These are phyloP conservation scores for Chrysophaeum taylorii DNA, from an alignment of 352 stramenopile genomes.

Conservation along the genomic window DNA sequence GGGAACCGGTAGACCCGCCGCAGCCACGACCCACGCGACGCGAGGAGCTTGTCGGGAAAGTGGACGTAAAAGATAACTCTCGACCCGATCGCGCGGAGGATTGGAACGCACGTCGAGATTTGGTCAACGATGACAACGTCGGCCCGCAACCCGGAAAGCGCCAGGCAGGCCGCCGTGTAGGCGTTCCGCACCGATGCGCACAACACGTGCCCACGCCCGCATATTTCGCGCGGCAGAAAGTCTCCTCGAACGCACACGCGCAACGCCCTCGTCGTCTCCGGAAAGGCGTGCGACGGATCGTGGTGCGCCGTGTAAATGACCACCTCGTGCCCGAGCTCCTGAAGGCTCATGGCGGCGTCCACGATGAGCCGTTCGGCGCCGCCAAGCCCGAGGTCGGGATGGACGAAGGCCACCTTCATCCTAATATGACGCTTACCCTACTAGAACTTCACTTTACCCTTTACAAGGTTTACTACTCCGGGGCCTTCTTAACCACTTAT, in stretches of 20 bases:
- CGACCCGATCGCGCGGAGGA: conserved; percentile 26
- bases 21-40: conserved; percentile 46
- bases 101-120: conserved; percentile 36
- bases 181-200: conserved; percentile 82
- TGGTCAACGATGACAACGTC: conserved; percentile 30
- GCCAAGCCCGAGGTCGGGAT: conserved; percentile 95
- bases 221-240: conserved; percentile 79
- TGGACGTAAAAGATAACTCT: conserved; percentile 95
- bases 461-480: too few relatives aligned
- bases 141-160: background rate
- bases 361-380: conserved; percentile 86
- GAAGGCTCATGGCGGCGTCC: conserved; percentile 69
- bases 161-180: conserved; percentile 61
- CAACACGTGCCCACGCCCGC: conserved; percentile 72
- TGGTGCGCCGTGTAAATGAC: conserved; percentile 91
- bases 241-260: conserved; percentile 48
- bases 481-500: too few relatives aligned
- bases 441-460: too few relatives aligned
- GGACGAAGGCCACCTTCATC: conserved; percentile 91
- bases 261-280: conserved; percentile 59
- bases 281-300: conserved; percentile 83
- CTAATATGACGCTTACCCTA: too few relatives aligned
- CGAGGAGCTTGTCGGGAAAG: conserved; percentile 93
- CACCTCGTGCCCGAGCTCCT: conserved; percentile 64
- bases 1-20: conserved; percentile 73